Conservation (phyloP, 1,284 basidiomycete genomes). For the Puccinia coronata region DNA sequence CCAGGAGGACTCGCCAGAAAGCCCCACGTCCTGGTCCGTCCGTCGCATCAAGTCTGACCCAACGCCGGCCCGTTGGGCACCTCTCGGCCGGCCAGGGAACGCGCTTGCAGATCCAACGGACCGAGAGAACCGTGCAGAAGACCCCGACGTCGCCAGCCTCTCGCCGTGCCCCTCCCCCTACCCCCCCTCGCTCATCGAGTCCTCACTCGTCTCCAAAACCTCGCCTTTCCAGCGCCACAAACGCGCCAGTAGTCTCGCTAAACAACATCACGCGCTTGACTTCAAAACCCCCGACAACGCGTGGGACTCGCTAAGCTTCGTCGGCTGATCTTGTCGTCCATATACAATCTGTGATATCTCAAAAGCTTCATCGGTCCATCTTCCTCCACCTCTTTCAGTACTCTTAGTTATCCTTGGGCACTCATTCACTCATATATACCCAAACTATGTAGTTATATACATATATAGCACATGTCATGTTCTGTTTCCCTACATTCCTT, state of each 20-base stretch:
- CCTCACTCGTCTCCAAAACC: neutral
- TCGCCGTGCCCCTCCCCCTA: neutral
- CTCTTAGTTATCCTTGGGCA: too few relatives aligned
- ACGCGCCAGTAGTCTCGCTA: neutral
- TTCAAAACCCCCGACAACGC: conserved; percentile 33
- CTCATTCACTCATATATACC: too few relatives aligned
- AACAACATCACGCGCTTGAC: neutral
- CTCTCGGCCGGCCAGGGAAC: neutral
- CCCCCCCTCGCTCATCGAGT: neutral
- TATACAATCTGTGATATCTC: too few relatives aligned
- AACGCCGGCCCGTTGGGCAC: neutral
- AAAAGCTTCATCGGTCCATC: too few relatives aligned
- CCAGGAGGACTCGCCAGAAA: neutral
- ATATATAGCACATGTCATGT: too few relatives aligned
- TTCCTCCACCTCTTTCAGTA: too few relatives aligned
- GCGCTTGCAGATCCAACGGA: neutral
- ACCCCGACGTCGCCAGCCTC: neutral
- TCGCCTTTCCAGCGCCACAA: neutral
- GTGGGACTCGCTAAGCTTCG: conserved; percentile 13
- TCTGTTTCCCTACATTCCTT: too few relatives aligned
- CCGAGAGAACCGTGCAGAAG: neutral
- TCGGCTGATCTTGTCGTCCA: conserved; percentile 9
- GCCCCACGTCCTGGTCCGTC: neutral
- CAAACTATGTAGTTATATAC: too few relatives aligned
- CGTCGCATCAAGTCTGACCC: conserved; percentile 24